Evolutionary conservation across 108 stramenopile species (phyloP).

Genomic region (Pelagomonas calceolata): DNA sequence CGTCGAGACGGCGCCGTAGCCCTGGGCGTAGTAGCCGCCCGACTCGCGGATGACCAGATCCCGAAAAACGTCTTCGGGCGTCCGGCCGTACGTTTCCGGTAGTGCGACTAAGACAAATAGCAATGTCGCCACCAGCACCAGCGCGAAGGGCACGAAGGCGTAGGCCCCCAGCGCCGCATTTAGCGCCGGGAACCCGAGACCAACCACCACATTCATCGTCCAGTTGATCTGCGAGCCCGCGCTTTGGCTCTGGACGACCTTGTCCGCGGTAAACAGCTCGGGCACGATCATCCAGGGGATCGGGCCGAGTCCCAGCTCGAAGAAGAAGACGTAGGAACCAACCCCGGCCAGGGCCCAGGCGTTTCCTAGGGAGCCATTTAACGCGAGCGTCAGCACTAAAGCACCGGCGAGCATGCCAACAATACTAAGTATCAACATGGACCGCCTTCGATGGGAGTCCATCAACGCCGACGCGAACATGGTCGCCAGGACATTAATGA

Average conservation of each 20-base stretch:
- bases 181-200: constrained; percentile 72
- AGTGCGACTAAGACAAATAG: constrained; percentile 46
- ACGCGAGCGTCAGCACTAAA: constrained; percentile 9
- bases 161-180: constrained; percentile 44
- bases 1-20: too few species aligned
- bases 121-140: constrained; percentile 47
- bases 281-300: constrained; percentile 58
- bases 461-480: constrained; percentile 78
- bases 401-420: background rate
- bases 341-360: constrained; percentile 63
- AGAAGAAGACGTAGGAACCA: constrained; percentile 71
- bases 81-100: constrained; percentile 63
- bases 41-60: too few species aligned
- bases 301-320: constrained; percentile 91
- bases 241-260: constrained; percentile 47
- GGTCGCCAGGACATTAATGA: constrained; percentile 84
- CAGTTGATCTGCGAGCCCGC: constrained; percentile 74
- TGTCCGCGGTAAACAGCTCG: constrained; percentile 3
- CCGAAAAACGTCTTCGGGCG: background rate
- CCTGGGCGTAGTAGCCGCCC: too few species aligned
- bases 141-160: constrained; percentile 68
- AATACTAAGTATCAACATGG: constrained; percentile 61
- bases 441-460: constrained; percentile 69
- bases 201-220: constrained; percentile 80
- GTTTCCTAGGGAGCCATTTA: constrained; percentile 50